A percentile compares a stretch with the other conserved stretches of the same genome.
phyloP scores from a whole-genome alignment of 352 stramenopile species.

The Phytophthora pluvialis region DNA sequence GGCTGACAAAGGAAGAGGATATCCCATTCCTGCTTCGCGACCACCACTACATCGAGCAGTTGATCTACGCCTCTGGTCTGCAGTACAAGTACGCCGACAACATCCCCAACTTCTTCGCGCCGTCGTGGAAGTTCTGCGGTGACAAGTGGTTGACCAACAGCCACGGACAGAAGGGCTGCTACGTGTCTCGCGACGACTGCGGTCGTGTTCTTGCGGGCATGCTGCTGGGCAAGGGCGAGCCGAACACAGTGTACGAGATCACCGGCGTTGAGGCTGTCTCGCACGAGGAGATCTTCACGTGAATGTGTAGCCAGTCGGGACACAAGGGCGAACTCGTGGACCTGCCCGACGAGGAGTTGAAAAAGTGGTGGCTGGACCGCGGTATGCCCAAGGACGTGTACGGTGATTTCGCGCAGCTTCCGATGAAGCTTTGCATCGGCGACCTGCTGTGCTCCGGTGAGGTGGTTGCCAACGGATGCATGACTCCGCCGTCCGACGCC shows the following conservation, averaged over 20 bases:
- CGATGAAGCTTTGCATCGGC: constrained; percentile 33
- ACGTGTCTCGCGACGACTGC: constrained; percentile 9
- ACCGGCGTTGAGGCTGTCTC: constrained; percentile 24
- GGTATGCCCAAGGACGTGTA: constrained; percentile 28
- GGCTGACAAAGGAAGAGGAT: constrained; percentile 26
- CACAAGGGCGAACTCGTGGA: too few relatives aligned
- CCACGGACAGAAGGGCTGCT: constrained; percentile 9
- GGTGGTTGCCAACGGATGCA: constrained; percentile 31
- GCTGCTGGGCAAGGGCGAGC: constrained; percentile 22
- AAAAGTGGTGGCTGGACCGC: constrained; percentile 30
- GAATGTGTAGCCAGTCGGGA: constrained; percentile 28
- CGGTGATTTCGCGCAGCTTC: constrained; percentile 31
- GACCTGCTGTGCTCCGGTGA: constrained; percentile 34
- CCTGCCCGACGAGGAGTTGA: constrained; percentile 33
- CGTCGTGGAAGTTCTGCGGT: constrained; percentile 36
- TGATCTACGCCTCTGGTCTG: constrained; percentile 26
- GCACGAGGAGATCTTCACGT: constrained; percentile 35
- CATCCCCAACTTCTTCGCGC: constrained; percentile 35
- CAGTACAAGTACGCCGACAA: constrained; percentile 40
- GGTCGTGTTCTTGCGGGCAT: constrained; percentile 23
- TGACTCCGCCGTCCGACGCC: constrained; percentile 17
- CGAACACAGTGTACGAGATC: constrained; percentile 30
- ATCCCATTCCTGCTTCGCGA: constrained; percentile 32
- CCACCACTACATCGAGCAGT: constrained; percentile 37
- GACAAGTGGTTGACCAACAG: constrained; percentile 29